Evolutionary conservation across 306 rosid genomes (phyloP).

Genomic region (Luffa aegyptiaca): DNA sequence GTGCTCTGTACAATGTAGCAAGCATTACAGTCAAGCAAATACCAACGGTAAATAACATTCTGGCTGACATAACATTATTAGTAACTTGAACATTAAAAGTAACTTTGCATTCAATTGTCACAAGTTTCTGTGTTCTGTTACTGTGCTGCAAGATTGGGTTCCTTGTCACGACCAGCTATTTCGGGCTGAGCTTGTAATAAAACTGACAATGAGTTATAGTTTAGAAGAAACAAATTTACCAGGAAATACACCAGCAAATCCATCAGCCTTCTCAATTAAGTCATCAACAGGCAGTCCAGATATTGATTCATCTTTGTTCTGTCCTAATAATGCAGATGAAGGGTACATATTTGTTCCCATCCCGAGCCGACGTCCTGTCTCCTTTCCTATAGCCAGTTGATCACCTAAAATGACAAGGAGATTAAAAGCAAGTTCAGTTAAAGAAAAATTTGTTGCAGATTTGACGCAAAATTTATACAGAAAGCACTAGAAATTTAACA

Average conservation of each 20-base stretch:
- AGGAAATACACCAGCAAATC: slow-evolving; percentile 83
- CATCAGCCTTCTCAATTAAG: slow-evolving; percentile 74
- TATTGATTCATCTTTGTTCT: slow-evolving; percentile 48
- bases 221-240: slow-evolving; percentile 26
- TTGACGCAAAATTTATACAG: background rate
- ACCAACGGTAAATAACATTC: background rate
- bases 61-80: background rate
- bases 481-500: background rate
- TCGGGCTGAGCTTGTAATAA: background rate
- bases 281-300: slow-evolving; percentile 73
- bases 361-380: slow-evolving; percentile 79
- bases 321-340: slow-evolving; percentile 60
- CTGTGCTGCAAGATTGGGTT: background rate
- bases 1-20: slow-evolving; percentile 43
- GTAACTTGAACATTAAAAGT: background rate
- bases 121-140: background rate
- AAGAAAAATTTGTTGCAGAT: background rate
- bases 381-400: slow-evolving; percentile 80
- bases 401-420: slow-evolving; percentile 37
- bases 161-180: background rate
- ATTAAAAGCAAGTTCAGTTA: background rate
- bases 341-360: slow-evolving; percentile 96
- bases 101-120: background rate
- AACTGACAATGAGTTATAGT: background rate
- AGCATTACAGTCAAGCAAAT: background rate